phyloP scores from a whole-genome alignment of 306 rosid genomes.

The Glycyrrhiza uralensis region DNA sequence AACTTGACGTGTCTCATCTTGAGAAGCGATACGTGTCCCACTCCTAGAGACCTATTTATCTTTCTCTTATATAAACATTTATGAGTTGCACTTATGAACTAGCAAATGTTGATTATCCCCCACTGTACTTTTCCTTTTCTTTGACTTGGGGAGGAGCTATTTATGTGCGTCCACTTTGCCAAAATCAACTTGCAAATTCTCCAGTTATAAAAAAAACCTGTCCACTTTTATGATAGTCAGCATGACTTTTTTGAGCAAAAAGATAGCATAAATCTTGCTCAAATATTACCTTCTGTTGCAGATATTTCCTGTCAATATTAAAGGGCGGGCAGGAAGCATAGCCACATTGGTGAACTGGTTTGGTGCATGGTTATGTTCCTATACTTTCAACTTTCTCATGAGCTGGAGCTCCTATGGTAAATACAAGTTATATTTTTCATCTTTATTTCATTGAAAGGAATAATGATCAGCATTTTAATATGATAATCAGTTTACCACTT shows the following conservation, averaged over 20 bases:
- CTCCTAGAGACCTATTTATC: no score
- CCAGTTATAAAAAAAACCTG: constrained; percentile 18
- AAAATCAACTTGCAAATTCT: constrained; percentile 3
- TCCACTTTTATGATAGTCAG: constrained; percentile 32
- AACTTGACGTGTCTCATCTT: no score
- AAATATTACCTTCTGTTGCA: constrained; percentile 29
- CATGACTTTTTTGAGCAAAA: not conserved
- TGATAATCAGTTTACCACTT: not conserved
- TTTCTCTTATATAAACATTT: no score
- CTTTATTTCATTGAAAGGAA: not conserved
- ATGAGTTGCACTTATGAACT: not conserved
- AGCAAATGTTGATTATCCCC: not conserved
- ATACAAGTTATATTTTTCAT: not conserved
- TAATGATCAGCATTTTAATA: not conserved
- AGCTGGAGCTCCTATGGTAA: constrained; percentile 87
- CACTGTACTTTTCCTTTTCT: not conserved
- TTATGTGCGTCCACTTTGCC: not conserved
- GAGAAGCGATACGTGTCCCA: no score
- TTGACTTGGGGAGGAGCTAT: not conserved
- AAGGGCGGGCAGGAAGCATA: constrained; percentile 81
- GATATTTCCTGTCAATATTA: constrained; percentile 87
- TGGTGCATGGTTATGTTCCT: constrained; percentile 88
- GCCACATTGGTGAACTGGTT: constrained; percentile 92
- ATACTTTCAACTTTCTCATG: constrained; percentile 84
- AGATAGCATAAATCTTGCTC: not conserved